Evolutionary conservation across 768 basidiomycete genomes (phyloP), one percentile per base, ranked within the genome.

Genomic region (Gymnopilus dilepis): DNA sequence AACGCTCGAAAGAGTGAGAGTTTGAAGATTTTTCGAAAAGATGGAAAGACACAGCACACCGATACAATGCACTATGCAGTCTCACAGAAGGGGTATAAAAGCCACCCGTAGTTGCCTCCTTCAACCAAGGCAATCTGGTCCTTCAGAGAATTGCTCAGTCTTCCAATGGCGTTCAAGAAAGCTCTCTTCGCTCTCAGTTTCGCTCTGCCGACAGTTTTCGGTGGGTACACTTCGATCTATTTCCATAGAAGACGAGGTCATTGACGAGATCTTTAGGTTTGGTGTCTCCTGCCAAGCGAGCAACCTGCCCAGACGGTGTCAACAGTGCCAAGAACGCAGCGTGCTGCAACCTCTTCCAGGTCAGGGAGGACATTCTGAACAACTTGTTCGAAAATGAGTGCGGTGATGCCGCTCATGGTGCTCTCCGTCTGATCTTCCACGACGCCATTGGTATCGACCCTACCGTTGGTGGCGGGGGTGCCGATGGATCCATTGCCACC

Each of bases 401-500:
- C 38, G 74, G 72, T 33, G 72, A 73, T 62, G 72, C 69, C 55
- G 73, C 59, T n/a, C 72, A 71, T 33, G 69, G 72, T 42, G 64
- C 74, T 41, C 70, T 77, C 42, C 69, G 77, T 37, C 61, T 77
- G 43, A 67, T 74, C 22, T 78, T 78, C 72, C 76, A 82, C 64
- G 80, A 80, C 58, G 77, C 80, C 21, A 80, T 80, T 56, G 80
- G 76, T 19, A 78, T 78, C 64, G 81, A 80, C n/a, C 67, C 63
- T 6, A 71, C 24, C 52, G 4, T 19, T n/a, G 78, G 77, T 51
- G 76, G 78, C 55, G 78, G 78, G 61, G 79, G 79, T 17, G 78
- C 79, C 34, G 83, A 85, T 61, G 84, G 82, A 34, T 84, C 82
- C 13, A 78, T 84, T 60, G 75, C 83, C 60, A 70, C 73, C 1